Base-by-base conservation (phyloP, 1,139 yeast genomes). In the Cylindricascospora bacillispora region DNA sequence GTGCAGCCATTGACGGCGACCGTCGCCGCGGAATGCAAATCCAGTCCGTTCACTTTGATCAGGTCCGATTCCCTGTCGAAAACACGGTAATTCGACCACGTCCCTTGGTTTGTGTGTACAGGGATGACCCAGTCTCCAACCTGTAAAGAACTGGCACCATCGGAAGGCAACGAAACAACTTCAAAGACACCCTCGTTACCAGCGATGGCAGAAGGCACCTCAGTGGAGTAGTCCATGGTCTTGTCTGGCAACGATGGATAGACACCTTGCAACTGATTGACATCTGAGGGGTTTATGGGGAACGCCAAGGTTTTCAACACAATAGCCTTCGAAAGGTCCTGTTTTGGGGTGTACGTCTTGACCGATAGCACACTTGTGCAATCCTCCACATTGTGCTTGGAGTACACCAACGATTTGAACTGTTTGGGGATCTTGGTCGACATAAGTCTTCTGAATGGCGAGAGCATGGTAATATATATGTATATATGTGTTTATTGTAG, bases 131-230 rank as follows among this genome's bases (percentile, higher is more conserved):
- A 85, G 52, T 89, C 97, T 26, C 95, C 97, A 3, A 62, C 59
- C 32, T 62, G 44, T 31, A 85, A 62, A 1, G 49, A 52, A 9
- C 49, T 42, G 13, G 59, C 60, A 12, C 37, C 39, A 10, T 50
- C 42, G 15, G 61, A 47, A n/a, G 95, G 95, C 13, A 71, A 71
- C 38, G 79, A 73, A 15, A 82, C 54, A 11, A 89, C 75, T 53
- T 86, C 85, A 52, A 83, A 89, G 16, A 85, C 67, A 10, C 97
- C 98, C 59, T 89, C 99, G 52, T 89, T 86, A 33, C 97, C 97
- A 18, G 83, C 85, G 32, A 82, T 74, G 2, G 89, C 89, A 23
- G 70, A 60, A 1, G 89, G 83, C 24, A 63, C 67, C 4, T 56
- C 48, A 3, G 82, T 68, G 4, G 76, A 73, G 25, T 70, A 60